phyloP scores from a whole-genome alignment of 768 basidiomycete species.

The Lactarius deliciosus region DNA sequence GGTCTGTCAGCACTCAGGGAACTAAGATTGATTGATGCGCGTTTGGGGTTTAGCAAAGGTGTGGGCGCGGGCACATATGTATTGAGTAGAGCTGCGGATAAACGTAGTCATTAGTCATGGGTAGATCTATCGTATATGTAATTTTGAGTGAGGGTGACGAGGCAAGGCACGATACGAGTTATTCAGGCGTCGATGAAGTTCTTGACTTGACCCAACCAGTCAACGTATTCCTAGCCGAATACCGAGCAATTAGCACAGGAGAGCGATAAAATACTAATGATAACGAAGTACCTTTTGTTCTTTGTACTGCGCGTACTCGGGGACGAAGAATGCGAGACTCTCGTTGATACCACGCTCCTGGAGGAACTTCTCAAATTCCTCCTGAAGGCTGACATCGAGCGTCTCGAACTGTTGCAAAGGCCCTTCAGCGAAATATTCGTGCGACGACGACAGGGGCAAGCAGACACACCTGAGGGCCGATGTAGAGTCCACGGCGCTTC shows the following conservation, averaged over 20 bases:
- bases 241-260: constrained; percentile 14
- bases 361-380: constrained; percentile 88
- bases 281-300: constrained; percentile 73
- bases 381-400: constrained; percentile 82
- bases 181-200: constrained; percentile 66
- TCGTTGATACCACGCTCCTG: constrained; percentile 89
- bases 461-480: constrained; percentile 75
- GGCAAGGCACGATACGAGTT: neutral
- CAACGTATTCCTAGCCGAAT: constrained; percentile 76
- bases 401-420: constrained; percentile 68
- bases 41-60: neutral
- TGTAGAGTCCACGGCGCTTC: constrained; percentile 88
- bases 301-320: constrained; percentile 85
- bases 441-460: constrained; percentile 20
- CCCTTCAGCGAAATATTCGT: neutral
- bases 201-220: constrained; percentile 84
- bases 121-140: constrained; percentile 16
- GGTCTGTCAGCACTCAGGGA: neutral
- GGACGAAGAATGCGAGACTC: constrained; percentile 78
- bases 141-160: constrained; percentile 13
- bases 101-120: constrained; percentile 14
- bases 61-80: neutral
- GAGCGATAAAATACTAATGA: neutral
- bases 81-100: constrained; percentile 17
- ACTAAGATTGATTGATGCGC: neutral